Percentiles rank a stretch among this genome's conserved stretches.
Conservation (phyloP, 1,139 yeast genomes). For the Hansenula lynferdii region DNA sequence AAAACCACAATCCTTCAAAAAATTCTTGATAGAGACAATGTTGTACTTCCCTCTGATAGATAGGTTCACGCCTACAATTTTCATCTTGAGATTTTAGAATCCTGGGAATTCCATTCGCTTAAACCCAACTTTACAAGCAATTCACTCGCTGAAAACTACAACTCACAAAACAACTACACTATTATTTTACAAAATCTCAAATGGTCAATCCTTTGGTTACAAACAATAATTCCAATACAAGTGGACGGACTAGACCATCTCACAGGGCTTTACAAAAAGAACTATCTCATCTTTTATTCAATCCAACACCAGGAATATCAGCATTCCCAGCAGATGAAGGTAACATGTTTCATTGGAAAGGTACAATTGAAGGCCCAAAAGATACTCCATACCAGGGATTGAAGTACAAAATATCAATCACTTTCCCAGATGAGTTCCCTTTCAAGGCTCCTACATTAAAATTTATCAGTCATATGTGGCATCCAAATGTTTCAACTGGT, state of each 20-base stretch:
- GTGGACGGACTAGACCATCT: no score
- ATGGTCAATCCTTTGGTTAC: no score
- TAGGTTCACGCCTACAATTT: neutral
- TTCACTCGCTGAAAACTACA: no score
- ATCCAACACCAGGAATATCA: conserved; percentile 39
- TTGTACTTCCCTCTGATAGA: neutral
- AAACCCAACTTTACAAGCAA: no score
- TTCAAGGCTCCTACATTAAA: conserved; percentile 56
- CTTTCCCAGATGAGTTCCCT: conserved; percentile 58
- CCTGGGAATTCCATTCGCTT: neutral
- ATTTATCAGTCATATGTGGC: conserved; percentile 65
- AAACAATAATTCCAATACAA: no score
- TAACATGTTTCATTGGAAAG: conserved; percentile 55
- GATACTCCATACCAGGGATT: conserved; percentile 57
- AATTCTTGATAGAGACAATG: neutral
- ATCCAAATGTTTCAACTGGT: conserved; percentile 64
- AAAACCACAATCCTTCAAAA: neutral
- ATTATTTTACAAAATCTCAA: no score
- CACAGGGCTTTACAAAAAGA: neutral
- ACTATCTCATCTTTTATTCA: neutral
- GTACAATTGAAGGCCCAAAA: conserved; percentile 57
- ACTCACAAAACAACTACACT: no score
- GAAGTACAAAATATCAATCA: conserved; percentile 46
- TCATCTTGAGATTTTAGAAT: neutral
- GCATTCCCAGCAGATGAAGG: conserved; percentile 50